Percentiles rank a stretch among this genome's conserved stretches.
Evolutionary conservation across 2,329 filamentous ascomycete species (phyloP).

Genomic region (Penicillium sp.): DNA sequence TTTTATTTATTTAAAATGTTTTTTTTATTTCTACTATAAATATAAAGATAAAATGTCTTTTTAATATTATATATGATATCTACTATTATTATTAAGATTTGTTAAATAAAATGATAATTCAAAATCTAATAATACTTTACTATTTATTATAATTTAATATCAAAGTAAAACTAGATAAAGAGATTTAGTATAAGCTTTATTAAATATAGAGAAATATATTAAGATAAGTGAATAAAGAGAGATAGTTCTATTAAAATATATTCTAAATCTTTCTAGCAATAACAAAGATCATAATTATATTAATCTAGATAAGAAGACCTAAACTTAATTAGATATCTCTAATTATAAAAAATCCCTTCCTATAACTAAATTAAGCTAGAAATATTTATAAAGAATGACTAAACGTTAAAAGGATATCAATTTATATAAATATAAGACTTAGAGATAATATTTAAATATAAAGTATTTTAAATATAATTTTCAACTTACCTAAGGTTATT

Average conservation of each 20-base stretch:
- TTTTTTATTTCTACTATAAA: background rate
- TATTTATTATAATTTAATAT: too few species aligned
- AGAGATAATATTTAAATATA: too few species aligned
- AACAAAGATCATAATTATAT: background rate
- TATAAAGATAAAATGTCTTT: background rate
- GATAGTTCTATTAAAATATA: background rate
- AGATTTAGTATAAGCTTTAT: background rate
- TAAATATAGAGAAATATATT: background rate
- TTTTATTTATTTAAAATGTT: background rate
- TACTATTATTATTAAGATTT: background rate
- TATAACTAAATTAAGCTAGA: too few species aligned
- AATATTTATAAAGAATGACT: too few species aligned
- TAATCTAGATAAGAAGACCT: background rate
- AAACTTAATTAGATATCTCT: background rate
- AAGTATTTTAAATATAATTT: background rate
- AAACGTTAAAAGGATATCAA: too few species aligned
- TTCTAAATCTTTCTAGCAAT: background rate
- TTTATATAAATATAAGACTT: too few species aligned
- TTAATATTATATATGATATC: background rate
- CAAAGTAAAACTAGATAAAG: too few species aligned
- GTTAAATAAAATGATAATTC: background rate
- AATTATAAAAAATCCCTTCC: too few species aligned
- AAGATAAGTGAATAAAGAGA: background rate
- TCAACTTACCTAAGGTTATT: too few species aligned
- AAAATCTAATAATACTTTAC: too few species aligned